Evolutionary conservation across 306 rosid species (phyloP).

Genomic region (Carpinus viminea): DNA sequence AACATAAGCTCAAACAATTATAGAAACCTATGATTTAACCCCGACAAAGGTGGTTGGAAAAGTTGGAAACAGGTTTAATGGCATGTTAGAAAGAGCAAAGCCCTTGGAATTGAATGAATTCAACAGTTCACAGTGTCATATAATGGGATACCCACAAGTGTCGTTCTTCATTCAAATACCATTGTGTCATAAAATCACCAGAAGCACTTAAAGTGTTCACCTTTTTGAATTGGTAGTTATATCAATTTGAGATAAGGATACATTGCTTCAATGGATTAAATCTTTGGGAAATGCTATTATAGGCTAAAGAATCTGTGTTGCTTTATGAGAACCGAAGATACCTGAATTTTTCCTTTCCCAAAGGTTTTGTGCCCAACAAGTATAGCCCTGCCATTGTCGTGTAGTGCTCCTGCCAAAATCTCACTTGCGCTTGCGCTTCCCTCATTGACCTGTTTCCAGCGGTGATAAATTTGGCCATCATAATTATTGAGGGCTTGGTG

Average conservation of each 20-base stretch:
- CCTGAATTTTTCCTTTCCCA: conserved; percentile 99
- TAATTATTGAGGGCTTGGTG: background rate
- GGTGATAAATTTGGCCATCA: background rate
- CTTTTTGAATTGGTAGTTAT: background rate
- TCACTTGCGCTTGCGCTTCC: conserved; percentile 99
- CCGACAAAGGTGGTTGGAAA: background rate
- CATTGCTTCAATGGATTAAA: background rate
- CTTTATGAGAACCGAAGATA: conserved; percentile 21
- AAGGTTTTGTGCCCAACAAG: conserved; percentile 91
- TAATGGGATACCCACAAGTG: too few relatives aligned
- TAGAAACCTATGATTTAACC: background rate
- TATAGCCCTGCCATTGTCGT: conserved; percentile 86
- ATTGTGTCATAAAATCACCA: background rate
- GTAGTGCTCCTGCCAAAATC: conserved; percentile 94
- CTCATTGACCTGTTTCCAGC: conserved; percentile 77
- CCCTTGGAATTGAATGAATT: too few relatives aligned
- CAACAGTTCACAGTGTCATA: too few relatives aligned
- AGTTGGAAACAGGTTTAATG: background rate
- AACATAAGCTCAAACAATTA: conserved; percentile 5
- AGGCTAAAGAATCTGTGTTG: background rate
- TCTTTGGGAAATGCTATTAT: background rate
- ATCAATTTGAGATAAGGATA: background rate
- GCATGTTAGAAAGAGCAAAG: background rate
- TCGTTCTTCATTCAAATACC: too few relatives aligned
- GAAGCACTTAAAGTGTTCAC: background rate